Evolutionary conservation across 208 protist genomes (phyloP), one percentile per base, ranked within the genome.

Genomic region (Acanthamoeba lenticulata): DNA sequence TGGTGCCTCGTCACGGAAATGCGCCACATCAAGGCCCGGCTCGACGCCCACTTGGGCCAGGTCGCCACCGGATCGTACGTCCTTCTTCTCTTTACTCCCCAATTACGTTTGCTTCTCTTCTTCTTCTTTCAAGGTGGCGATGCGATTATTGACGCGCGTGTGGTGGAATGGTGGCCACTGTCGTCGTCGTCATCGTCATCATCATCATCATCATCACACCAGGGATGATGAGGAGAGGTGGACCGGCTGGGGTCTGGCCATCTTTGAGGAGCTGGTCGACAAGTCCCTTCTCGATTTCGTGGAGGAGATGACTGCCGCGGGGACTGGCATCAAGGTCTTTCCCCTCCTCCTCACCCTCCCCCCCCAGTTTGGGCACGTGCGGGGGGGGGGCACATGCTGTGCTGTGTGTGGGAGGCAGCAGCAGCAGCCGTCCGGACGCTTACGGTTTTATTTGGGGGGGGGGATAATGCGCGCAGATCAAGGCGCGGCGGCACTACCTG

Each of bases 1-100:
- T 83, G 72, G 72, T 83, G 72, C 72, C 38, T 83, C 24, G 19
- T 83, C 38, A 40, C 38, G 42, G 72, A 83, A 27, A 83, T 83
- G 42, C 38, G n/a, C 19, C 72, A 40, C 4, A 49, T 83, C 38
- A 40, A 83, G 72, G 24, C 11, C 6, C 7, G 42, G n/a, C n/a
- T 52, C 34, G 38, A 83, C 38, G 15, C 5, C 9, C 5, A 27
- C 15, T 4, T 9, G 42, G 72, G 27, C 15, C 67, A 83, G 72
- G 19, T 42, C n/a, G 17, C n/a, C 42, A 27, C 34, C 9, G 45
- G 45, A 52, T 52, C 45, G 45, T 52, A 15, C 45, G 45, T 52
- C 45, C 45, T 15, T 15, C 45, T 52, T 5, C 45, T 15, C 45
- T 52, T 15, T 52, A 15, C 45, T 15, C 45, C 15, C 45, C 15